Evolutionary conservation across 23 red algal species (phyloP), one percentile per base, ranked within the genome.

Genomic region (Agarophyton chilense): DNA sequence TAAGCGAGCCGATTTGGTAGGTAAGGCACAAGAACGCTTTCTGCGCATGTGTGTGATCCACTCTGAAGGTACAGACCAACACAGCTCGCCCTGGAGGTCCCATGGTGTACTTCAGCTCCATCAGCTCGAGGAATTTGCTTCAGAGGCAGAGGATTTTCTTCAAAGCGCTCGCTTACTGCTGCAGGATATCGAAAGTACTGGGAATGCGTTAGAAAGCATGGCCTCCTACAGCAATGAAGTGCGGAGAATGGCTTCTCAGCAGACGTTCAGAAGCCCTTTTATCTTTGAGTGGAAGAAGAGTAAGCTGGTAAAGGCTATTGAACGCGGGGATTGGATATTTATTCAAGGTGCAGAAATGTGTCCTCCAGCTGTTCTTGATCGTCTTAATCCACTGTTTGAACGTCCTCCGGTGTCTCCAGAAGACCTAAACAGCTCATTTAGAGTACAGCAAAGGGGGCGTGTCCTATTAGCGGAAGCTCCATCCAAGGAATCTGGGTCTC

Each of bases 331-430:
- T 17, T 99, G 97, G 97, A 71, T 99, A 14, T 75, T 92, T 32
- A 29, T 99, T 40, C 72, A 72, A 11, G 47, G 85, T 39, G 97
- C 90, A 25, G 61, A 96, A 24, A n/a, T 33, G 26, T 88, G 86
- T 45, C 85, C 93, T 10, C 89, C 93, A 68, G 97, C 97, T 34
- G 71, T 92, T 9, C 79, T 99, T 6, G 97, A 99, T 92, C 81
- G 91, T 17, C 81, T 99, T 12, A 99, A 96, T 66, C 97, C 97
- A 72, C 75, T 99, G 21, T 83, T 99, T 44, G 97, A 99, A 72
- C 72, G 88, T 5, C 88, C 77, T 62, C 54, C 77, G 0, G 32
- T 89, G 56, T 79, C 88, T 17, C 26, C 41, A 31, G 52, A 64
- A 46, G 52, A 66, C 52, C 22, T 53, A 25, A 18, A 10, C 29